Base-by-base conservation (phyloP, 257 asterid genomes). In the Nicotiana tomentosiformis region DNA sequence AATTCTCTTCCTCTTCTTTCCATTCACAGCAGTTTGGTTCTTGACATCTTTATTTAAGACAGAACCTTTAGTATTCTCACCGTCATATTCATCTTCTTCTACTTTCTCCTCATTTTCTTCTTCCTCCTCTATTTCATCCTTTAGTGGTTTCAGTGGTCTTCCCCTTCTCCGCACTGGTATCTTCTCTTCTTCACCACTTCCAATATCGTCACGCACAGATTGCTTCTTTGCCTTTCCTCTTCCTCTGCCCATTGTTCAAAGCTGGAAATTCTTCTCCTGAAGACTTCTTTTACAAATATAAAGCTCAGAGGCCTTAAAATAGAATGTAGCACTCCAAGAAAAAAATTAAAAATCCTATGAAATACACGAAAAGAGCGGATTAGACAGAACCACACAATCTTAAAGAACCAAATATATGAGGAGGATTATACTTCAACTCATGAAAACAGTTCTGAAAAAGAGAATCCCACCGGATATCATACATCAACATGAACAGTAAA, bases 181-280 rank as follows among this genome's bases (percentile, higher is more conserved):
- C 84, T 93, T 94, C 83, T 92, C 98, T 55, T 93, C 97, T 84
- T 93, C 97, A 11, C 91, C 95, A 61, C 94, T 92, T 84, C 88
- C 91, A 81, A 77, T 64, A 72, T 90, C 92, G 10, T 89, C 96
- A 33, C 87, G 91, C 83, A 82, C 83, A 4, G 85, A 72, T 39
- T 90, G 91, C 67, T 92, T 93, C 92, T 91, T 94, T 84, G 91
- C 96, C 89, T 92, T 93, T 82, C 97, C 97, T 87, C 94, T 91
- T 33, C 91, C 94, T 90, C 94, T 88, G 66, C 97, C 95, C 98
- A 94, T 93, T 83, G 20, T 88, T 49, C 23, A 67, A 83, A 72
- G 68, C 82, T 53, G 67, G 66, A 77, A 86, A 67, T 35, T 7
- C 77, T n/a, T 33, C 32, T 66, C 57, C n/a, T 56, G 67, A 30